Evolutionary conservation across 805 yeast species (phyloP).

Genomic region (Metschnikowia proteae): DNA sequence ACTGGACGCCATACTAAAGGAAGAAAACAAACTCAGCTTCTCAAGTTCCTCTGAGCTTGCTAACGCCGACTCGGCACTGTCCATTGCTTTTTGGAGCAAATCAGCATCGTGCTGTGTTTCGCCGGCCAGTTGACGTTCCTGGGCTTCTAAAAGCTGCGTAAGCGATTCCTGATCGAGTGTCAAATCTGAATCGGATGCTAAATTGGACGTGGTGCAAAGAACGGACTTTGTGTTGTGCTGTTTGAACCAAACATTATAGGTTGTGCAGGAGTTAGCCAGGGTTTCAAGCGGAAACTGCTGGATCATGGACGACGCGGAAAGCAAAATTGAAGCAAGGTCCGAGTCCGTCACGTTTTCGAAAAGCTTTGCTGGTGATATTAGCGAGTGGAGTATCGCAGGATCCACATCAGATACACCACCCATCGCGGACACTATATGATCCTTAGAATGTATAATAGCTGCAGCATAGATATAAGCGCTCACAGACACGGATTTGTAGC

Average conservation of each 20-base stretch:
- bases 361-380: slow-evolving; percentile 31
- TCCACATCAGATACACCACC: slow-evolving; percentile 20
- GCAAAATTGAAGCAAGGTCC: slow-evolving; percentile 26
- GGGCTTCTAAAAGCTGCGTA: slow-evolving; percentile 16
- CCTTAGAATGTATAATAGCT: slow-evolving; percentile 44
- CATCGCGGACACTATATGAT: not conserved
- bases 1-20: slow-evolving; percentile 21
- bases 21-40: slow-evolving; percentile 29
- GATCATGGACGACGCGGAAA: slow-evolving; percentile 24
- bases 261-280: slow-evolving; percentile 18
- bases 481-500: slow-evolving; percentile 50
- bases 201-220: slow-evolving; percentile 30
- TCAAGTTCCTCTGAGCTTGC: slow-evolving; percentile 10
- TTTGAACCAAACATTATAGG: slow-evolving; percentile 34
- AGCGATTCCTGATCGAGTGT: not conserved
- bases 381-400: slow-evolving; percentile 32
- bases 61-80: slow-evolving; percentile 14
- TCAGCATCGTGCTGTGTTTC: slow-evolving; percentile 26
- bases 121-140: slow-evolving; percentile 31
- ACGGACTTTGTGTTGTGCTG: slow-evolving; percentile 33
- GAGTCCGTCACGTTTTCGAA: slow-evolving; percentile 27
- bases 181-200: slow-evolving; percentile 5
- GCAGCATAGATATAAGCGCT: slow-evolving; percentile 62
- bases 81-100: slow-evolving; percentile 21
- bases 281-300: slow-evolving; percentile 23